A percentile compares a stretch with the other conserved stretches of the same genome.
Conservation (phyloP, 208 protist species). For the Leptomonas pyrrhocoris region DNA sequence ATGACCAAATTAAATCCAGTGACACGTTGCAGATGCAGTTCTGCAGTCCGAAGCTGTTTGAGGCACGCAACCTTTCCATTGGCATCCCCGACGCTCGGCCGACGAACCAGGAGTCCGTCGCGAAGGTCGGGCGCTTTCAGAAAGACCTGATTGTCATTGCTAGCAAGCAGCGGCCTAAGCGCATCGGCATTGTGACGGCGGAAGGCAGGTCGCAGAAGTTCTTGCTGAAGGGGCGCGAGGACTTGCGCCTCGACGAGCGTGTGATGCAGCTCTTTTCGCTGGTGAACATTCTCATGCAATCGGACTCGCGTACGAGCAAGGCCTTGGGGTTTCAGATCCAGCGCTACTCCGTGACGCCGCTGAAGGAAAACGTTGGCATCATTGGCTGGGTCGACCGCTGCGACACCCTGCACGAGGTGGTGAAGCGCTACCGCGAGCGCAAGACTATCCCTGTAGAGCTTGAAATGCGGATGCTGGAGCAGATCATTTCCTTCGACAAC, state of each 20-base stretch:
- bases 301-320: slow-evolving; percentile 78
- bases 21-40: slow-evolving; percentile 67
- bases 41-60: slow-evolving; percentile 85
- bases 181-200: slow-evolving; percentile 94
- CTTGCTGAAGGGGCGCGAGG: slow-evolving; percentile 98
- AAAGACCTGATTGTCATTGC: slow-evolving; percentile 94
- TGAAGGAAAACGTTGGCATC: slow-evolving; percentile 98
- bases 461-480: slow-evolving; percentile 84
- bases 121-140: slow-evolving; percentile 93
- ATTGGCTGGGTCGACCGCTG: slow-evolving; percentile 99
- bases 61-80: slow-evolving; percentile 73
- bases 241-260: slow-evolving; percentile 98
- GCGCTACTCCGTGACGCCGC: slow-evolving; percentile 98
- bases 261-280: slow-evolving; percentile 99
- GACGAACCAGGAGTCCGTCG: slow-evolving; percentile 68
- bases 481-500: slow-evolving; percentile 83
- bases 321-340: slow-evolving; percentile 91
- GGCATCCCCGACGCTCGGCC: slow-evolving; percentile 90
- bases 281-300: slow-evolving; percentile 98
- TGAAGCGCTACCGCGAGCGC: slow-evolving; percentile 72
- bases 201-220: slow-evolving; percentile 97
- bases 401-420: slow-evolving; percentile 94
- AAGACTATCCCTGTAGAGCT: slow-evolving; percentile 67
- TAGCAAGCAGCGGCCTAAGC: slow-evolving; percentile 99
- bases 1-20: slow-evolving; percentile 70